These are phyloP conservation scores for Flaveria bidentis DNA, from an alignment of 129 eudicot genomes.

Conservation along the genomic window DNA sequence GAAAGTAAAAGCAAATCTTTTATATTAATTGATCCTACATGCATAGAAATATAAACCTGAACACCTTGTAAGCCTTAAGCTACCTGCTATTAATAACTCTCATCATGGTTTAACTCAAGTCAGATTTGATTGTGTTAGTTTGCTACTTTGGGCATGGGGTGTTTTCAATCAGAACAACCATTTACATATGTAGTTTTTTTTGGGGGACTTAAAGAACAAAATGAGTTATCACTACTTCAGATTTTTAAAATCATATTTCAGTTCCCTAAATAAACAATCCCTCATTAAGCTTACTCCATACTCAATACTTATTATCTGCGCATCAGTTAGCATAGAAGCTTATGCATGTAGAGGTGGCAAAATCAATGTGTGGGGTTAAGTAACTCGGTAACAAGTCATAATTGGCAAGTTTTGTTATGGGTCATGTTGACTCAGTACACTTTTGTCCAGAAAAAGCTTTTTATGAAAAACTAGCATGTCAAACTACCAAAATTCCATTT, in stretches of 20 bases:
- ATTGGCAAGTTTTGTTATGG: not conserved
- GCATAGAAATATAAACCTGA: not conserved
- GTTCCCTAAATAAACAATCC: conserved; percentile 6
- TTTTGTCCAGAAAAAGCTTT: not conserved
- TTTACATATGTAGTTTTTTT: not conserved
- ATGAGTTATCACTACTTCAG: not conserved
- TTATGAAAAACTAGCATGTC: not conserved
- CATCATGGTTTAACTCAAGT: not conserved
- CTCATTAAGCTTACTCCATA: not conserved
- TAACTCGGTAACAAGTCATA: not conserved
- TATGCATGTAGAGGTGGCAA: not conserved
- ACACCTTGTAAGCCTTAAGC: not conserved
- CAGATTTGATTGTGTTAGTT: not conserved
- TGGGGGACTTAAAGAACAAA: not conserved
- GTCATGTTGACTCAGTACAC: not conserved
- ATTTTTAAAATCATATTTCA: conserved; percentile 6
- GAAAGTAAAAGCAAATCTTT: not conserved
- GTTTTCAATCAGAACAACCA: not conserved
- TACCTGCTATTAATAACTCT: not conserved
- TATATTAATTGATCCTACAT: not conserved
- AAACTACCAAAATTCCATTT: not conserved
- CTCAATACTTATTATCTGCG: not conserved
- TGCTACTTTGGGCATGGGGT: not conserved
- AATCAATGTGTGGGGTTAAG: not conserved
- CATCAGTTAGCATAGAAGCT: conserved; percentile 16